Evolutionary conservation across 768 basidiomycete species (phyloP).

Genomic region (Tylopilus sp.): DNA sequence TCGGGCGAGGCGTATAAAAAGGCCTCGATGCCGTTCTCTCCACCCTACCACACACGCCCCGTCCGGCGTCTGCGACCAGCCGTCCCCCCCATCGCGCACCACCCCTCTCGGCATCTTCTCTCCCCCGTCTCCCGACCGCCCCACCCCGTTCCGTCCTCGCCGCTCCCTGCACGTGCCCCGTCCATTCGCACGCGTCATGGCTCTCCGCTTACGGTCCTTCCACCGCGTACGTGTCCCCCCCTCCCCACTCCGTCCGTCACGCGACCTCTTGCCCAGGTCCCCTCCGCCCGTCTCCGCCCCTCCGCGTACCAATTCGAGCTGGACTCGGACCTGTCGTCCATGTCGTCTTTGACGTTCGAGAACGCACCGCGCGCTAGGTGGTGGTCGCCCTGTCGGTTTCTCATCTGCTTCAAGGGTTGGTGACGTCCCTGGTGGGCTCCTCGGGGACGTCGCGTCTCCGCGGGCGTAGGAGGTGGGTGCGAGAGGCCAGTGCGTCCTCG

Average conservation of each 20-base stretch:
- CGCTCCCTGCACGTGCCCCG: not conserved
- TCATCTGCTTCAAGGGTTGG: slow-evolving; percentile 26
- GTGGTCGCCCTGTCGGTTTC: slow-evolving; percentile 17
- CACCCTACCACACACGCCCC: too few relatives aligned
- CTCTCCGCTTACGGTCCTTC: not conserved
- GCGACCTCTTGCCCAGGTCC: not conserved
- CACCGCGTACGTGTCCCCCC: not conserved
- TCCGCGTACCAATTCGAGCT: slow-evolving; percentile 20
- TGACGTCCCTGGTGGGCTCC: slow-evolving; percentile 2
- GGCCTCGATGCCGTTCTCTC: not conserved
- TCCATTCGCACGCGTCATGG: not conserved
- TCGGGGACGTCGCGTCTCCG: slow-evolving; percentile 11
- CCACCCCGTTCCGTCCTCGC: not conserved
- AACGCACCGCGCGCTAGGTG: slow-evolving; percentile 19
- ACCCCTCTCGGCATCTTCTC: not conserved
- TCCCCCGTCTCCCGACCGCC: not conserved
- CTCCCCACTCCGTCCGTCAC: not conserved
- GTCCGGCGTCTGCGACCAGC: too few relatives aligned
- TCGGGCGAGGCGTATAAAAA: slow-evolving; percentile 12
- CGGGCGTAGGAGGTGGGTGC: slow-evolving; percentile 8
- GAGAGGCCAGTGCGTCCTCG: not conserved
- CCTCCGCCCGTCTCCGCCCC: slow-evolving; percentile 2
- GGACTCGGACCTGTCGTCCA: slow-evolving; percentile 25
- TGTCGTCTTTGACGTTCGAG: slow-evolving; percentile 24
- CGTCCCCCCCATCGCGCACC: too few relatives aligned